These are phyloP conservation scores for Phytopythium ostracodes DNA, from an alignment of 352 stramenopile species.

Conservation along the genomic window DNA sequence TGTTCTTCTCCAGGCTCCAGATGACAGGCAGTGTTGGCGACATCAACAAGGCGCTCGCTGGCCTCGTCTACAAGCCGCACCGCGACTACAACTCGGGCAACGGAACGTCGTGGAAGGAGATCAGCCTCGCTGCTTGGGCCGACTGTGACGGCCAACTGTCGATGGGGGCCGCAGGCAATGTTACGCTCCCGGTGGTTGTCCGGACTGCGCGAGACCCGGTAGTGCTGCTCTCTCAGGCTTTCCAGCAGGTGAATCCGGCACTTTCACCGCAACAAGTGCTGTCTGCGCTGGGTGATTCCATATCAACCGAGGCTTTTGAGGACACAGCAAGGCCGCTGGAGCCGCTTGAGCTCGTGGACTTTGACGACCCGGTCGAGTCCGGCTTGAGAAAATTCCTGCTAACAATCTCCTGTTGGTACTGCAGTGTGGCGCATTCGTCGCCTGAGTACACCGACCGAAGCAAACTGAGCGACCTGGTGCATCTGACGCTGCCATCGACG, in stretches of 20 bases:
- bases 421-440: conserved; percentile 15
- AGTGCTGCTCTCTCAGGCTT: conserved; percentile 24
- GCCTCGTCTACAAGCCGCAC: conserved; percentile 50
- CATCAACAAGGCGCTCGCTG: conserved; percentile 42
- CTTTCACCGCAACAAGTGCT: neutral
- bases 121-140: conserved; percentile 18
- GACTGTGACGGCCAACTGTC: neutral
- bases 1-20: conserved; percentile 39
- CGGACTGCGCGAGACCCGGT: conserved; percentile 33
- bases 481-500: neutral
- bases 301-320: conserved; percentile 28
- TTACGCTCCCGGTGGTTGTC: conserved; percentile 21
- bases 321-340: conserved; percentile 16
- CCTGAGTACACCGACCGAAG: neutral
- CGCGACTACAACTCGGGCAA: conserved; percentile 47
- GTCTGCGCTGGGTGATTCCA: conserved; percentile 6
- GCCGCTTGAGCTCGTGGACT: conserved; percentile 13
- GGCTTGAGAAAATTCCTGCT: conserved; percentile 17
- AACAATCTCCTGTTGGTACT: conserved; percentile 38
- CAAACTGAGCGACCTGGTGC: neutral
- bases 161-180: neutral
- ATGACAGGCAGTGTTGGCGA: conserved; percentile 32
- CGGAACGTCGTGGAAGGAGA: conserved; percentile 26
- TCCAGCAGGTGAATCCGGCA: conserved; percentile 12
- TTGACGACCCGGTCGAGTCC: conserved; percentile 23